Evolutionary conservation across 2,329 filamentous ascomycete genomes (phyloP), one percentile per base, ranked within the genome.

Genomic region (Penicillium glabrum): DNA sequence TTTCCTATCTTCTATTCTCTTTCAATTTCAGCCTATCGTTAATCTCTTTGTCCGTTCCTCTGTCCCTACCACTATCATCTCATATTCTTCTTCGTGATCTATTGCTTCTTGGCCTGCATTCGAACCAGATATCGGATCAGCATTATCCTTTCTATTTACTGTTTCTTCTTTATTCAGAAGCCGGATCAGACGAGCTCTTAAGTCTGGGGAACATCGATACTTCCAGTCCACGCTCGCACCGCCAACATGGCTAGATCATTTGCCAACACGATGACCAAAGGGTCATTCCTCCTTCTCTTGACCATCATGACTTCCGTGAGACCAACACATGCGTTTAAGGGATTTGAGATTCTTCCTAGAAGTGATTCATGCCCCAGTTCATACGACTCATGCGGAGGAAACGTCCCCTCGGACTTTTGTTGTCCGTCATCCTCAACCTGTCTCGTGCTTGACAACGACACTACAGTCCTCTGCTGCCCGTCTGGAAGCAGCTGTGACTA

Each of bases 401-500:
- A 71, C 4, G 64, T 80, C 27, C 76, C 77, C 8, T 66, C 66
- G 16, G 67, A 72, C 49, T 81, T 80, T 62, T 79, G 76, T 62
- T 81, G 79, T 55, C 66, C 74, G 23, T 69, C 71, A 31, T 69
- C 64, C 10, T 70, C 70, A 16, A 74, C 67, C 39, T 81, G 79
- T 59, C 63, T 79, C 48, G 72, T 71, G 44, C 55, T 80, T 35
- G 78, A 80, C 57, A 62, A 69, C 51, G 71, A 68, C 11, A 77
- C 68, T 33, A 76, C 77, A 3, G 77, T 72, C 27, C 70, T 81
- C 24, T 81, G 79, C 65, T 81, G 79, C 62, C 78, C 77, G n/a
- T 65, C 69, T 11, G 77, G 75, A 5, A 56, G 66, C 26, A 67
- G 69, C 49, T 81, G 79, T 61, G 60, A 68, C 14, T 73, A 69